Percentiles rank a stretch among this genome's conserved stretches.
Evolutionary conservation across 768 basidiomycete genomes (phyloP).

Genomic region (Trametes meyenii): DNA sequence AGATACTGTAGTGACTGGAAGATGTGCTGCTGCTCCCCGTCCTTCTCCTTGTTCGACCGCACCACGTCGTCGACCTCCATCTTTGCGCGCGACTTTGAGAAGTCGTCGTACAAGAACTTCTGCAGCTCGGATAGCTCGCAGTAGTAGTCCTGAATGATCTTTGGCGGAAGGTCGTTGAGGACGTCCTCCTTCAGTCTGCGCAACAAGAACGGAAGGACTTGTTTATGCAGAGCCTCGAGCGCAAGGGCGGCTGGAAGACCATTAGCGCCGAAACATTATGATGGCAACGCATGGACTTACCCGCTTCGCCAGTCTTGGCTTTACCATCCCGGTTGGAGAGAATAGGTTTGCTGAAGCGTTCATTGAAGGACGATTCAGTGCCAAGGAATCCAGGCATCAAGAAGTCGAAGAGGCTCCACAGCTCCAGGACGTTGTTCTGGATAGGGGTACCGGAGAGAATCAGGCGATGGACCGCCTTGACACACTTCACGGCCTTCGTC

Average conservation of each 20-base stretch:
- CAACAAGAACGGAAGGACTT: constrained; percentile 96
- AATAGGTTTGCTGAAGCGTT: constrained; percentile 95
- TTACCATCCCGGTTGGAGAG: constrained; percentile 94
- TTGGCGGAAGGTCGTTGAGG: constrained; percentile 91
- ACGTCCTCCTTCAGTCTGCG: constrained; percentile 98
- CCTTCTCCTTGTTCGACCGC: constrained; percentile 43
- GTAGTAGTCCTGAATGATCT: constrained; percentile 99
- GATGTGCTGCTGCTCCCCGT: constrained; percentile 74
- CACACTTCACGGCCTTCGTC: constrained; percentile 91
- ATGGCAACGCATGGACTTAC: constrained; percentile 49
- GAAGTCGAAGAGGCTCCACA: constrained; percentile 99
- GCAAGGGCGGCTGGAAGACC: constrained; percentile 77
- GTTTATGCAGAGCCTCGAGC: constrained; percentile 95
- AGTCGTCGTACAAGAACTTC: constrained; percentile 93
- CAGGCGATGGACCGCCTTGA: constrained; percentile 89
- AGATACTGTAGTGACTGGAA: constrained; percentile 98
- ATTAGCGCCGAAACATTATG: neutral
- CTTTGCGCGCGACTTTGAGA: constrained; percentile 76
- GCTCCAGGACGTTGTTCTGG: constrained; percentile 96
- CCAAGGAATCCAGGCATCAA: constrained; percentile 99
- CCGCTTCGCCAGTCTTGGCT: constrained; percentile 91
- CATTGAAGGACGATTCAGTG: constrained; percentile 92
- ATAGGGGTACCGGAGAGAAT: constrained; percentile 98
- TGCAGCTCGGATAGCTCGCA: constrained; percentile 96
- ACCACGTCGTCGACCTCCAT: constrained; percentile 67